Evolutionary conservation across 1,139 yeast species (phyloP).

Genomic region (Zygosaccharomyces sapae): DNA sequence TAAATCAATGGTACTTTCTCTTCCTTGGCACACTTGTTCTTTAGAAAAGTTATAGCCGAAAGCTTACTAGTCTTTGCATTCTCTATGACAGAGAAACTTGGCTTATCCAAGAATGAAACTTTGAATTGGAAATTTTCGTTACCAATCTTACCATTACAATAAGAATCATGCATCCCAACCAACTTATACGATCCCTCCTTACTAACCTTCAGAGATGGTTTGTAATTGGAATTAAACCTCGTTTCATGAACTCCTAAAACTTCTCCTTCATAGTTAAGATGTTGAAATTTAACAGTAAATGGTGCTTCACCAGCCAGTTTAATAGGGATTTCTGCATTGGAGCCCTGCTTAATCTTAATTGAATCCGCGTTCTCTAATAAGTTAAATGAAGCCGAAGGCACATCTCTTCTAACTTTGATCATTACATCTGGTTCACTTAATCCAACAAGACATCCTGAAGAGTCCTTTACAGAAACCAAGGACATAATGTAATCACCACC

Average conservation of each 20-base stretch:
- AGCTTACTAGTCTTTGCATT: slow-evolving; percentile 32
- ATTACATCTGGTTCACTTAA: slow-evolving; percentile 54
- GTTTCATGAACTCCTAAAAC: slow-evolving; percentile 27
- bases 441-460: slow-evolving; percentile 70
- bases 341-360: slow-evolving; percentile 58
- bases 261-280: slow-evolving; percentile 35
- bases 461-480: slow-evolving; percentile 64
- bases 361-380: slow-evolving; percentile 35
- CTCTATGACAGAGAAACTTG: slow-evolving; percentile 43
- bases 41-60: slow-evolving; percentile 28
- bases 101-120: slow-evolving; percentile 54
- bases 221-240: slow-evolving; percentile 37
- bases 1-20: slow-evolving; percentile 49
- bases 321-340: slow-evolving; percentile 54
- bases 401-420: slow-evolving; percentile 60
- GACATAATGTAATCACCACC: slow-evolving; percentile 72
- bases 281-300: slow-evolving; percentile 45
- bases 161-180: slow-evolving; percentile 55
- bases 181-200: slow-evolving; percentile 64
- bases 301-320: slow-evolving; percentile 49
- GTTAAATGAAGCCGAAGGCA: slow-evolving; percentile 54
- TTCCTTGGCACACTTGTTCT: slow-evolving; percentile 46
- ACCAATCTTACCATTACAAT: slow-evolving; percentile 61
- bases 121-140: slow-evolving; percentile 38
- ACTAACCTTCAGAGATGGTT: slow-evolving; percentile 43